A percentile compares a stretch with the other conserved stretches of the same genome.
Evolutionary conservation across 306 rosid species (phyloP).

Genomic region (Vicia faba): DNA sequence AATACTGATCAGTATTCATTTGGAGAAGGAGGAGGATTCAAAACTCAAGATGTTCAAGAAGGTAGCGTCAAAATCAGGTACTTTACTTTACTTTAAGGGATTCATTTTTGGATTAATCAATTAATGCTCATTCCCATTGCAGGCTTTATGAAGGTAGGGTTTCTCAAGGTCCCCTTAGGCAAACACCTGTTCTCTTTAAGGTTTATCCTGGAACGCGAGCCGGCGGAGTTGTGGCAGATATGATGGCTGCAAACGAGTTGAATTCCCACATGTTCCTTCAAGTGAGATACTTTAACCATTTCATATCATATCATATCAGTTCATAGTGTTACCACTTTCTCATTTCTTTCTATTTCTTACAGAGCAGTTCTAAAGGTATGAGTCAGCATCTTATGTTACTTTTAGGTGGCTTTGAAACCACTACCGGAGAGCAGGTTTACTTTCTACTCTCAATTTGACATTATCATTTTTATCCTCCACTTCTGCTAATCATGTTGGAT

Average conservation of each 20-base stretch:
- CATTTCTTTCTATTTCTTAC: constrained; percentile 33
- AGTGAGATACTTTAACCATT: constrained; percentile 51
- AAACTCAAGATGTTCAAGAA: constrained; percentile 85
- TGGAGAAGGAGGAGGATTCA: constrained; percentile 59
- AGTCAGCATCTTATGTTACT: constrained; percentile 68
- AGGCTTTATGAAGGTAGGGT: constrained; percentile 97
- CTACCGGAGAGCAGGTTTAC: constrained; percentile 87
- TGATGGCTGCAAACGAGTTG: constrained; percentile 96
- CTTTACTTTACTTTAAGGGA: not conserved
- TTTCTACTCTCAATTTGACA: constrained; percentile 30
- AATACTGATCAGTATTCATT: constrained; percentile 44
- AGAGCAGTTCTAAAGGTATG: constrained; percentile 61
- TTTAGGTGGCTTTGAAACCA: constrained; percentile 91
- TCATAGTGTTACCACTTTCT: not conserved
- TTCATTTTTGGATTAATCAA: not conserved
- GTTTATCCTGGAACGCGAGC: constrained; percentile 92
- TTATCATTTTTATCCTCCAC: constrained; percentile 2
- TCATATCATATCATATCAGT: not conserved
- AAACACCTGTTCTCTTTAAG: constrained; percentile 79
- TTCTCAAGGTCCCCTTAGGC: constrained; percentile 72
- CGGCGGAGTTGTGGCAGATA: constrained; percentile 86
- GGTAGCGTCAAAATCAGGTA: constrained; percentile 88
- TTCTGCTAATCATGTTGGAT: constrained; percentile 29
- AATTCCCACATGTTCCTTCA: constrained; percentile 80
- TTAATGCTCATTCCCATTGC: constrained; percentile 45